These are phyloP conservation scores for Eruca vesicaria DNA, from an alignment of 441 rosid species.

Conservation along the genomic window DNA sequence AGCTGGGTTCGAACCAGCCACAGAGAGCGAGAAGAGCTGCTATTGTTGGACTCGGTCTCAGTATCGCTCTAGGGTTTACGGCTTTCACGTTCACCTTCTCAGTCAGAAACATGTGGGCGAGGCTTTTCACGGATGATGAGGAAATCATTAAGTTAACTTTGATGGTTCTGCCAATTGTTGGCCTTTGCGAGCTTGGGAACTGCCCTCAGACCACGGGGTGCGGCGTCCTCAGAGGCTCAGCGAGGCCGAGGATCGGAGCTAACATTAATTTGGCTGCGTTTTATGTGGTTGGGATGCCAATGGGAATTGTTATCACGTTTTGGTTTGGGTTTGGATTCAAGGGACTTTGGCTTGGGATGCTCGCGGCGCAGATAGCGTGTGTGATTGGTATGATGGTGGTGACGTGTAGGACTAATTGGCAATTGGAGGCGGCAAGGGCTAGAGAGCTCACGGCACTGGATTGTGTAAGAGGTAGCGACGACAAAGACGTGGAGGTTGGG, in stretches of 20 bases:
- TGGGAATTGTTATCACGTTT: conserved; percentile 9
- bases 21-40: conserved; percentile 66
- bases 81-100: conserved; percentile 55
- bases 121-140: conserved; percentile 62
- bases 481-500: conserved; percentile 26
- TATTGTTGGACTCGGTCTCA: conserved; percentile 56
- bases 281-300: conserved; percentile 29
- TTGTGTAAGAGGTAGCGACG: neutral
- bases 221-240: conserved; percentile 84
- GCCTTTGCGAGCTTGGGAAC: conserved; percentile 90
- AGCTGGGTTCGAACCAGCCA: conserved; percentile 79
- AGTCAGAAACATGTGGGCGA: conserved; percentile 76
- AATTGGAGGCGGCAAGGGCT: conserved; percentile 28
- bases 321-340: conserved; percentile 29
- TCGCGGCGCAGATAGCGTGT: conserved; percentile 30
- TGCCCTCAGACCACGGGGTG: conserved; percentile 96
- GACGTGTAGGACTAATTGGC: conserved; percentile 26
- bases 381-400: conserved; percentile 31
- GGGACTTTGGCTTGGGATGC: conserved; percentile 39
- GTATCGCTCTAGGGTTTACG: conserved; percentile 63
- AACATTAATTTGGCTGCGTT: conserved; percentile 55
- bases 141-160: conserved; percentile 68
- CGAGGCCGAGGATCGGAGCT: conserved; percentile 83
- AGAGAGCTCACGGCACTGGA: conserved; percentile 22
- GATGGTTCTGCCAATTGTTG: conserved; percentile 70